Base-by-base conservation (phyloP, 345 rosid genomes). In the Pseudoturritis turrita region DNA sequence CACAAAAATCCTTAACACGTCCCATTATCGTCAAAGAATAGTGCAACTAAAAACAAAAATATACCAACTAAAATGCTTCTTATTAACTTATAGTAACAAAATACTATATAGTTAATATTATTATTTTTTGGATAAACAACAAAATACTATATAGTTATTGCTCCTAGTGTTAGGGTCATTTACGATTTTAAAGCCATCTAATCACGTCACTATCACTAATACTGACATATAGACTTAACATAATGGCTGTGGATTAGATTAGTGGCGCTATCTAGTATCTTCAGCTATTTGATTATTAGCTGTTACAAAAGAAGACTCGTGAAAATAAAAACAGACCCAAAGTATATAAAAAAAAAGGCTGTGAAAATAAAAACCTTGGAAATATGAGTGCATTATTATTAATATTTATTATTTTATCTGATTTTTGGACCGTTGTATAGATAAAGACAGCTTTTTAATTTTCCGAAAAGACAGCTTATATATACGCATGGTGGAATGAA, bases 381-480 rank as follows among this genome's bases (percentile, higher is more conserved):
- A 37, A 26, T 35, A 47, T n/a, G 26, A 72, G 15, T 43, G 28
- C 37, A 35, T 53, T 33, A 40, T 18, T 26, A 25, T 61, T 41
- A 15, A 43, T 57, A 37, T 14, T n/a, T 37, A 19, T 26, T 45
- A 36, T 46, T 46, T 73, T 55, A 55, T 73, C 55, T 47, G 28
- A 49, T 37, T 74, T 73, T 66, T 66, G 54, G 22, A 66, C 72
- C 72, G 78, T 65, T 74, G 72, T 37, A 10, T 15, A 65, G 46
- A 58, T 74, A 49, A 49, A 58, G 68, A 65, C 78, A 74, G 54
- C 51, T 49, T 49, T 36, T 31, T 44, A 29, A 7, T 35, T 55
- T 55, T 73, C 41, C 57, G 21, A 64, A 57, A 65, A 57, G 60
- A 73, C 61, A 73, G 67, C 77, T 57, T 47, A 46, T 45, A 28